These are phyloP conservation scores for Aegilops longissima DNA, from an alignment of 176 grass and related monocot genomes.

Conservation along the genomic window DNA sequence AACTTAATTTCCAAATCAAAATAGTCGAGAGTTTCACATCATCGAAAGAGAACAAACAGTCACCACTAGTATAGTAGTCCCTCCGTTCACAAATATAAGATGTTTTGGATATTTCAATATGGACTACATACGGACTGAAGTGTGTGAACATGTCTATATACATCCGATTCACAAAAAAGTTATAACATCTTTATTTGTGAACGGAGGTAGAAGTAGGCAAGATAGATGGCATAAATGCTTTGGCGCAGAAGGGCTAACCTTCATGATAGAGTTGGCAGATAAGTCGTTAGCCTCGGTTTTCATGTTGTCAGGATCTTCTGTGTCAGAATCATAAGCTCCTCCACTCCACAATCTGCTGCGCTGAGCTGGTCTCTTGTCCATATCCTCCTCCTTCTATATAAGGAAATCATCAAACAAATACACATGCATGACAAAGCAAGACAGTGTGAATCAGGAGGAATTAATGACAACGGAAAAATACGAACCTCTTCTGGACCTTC, in stretches of 20 bases:
- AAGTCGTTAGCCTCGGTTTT: conserved; percentile 26
- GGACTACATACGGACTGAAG: no score
- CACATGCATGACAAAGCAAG: conserved; percentile 24
- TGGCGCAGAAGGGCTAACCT: conserved; percentile 37
- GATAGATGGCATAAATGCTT: neutral
- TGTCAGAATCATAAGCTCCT: conserved; percentile 72
- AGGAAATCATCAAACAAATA: conserved; percentile 26
- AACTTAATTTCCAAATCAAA: neutral
- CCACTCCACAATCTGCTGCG: conserved; percentile 70
- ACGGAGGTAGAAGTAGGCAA: neutral
- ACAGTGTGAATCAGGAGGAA: conserved; percentile 15
- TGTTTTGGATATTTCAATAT: no score
- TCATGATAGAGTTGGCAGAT: conserved; percentile 29
- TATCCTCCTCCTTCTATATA: conserved; percentile 64
- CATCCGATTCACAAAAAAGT: no score
- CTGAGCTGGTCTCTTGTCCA: conserved; percentile 63
- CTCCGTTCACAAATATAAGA: no score
- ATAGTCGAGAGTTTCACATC: neutral
- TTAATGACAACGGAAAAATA: neutral
- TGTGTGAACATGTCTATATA: no score
- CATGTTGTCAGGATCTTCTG: conserved; percentile 55
- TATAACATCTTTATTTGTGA: no score
- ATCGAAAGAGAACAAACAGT: neutral
- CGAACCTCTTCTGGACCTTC: conserved; percentile 68
- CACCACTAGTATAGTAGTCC: neutral